Percentiles rank a stretch among this genome's conserved stretches.
These are phyloP conservation scores for Phtheirospermum japonicum DNA, from an alignment of 257 asterid genomes.

Conservation along the genomic window DNA sequence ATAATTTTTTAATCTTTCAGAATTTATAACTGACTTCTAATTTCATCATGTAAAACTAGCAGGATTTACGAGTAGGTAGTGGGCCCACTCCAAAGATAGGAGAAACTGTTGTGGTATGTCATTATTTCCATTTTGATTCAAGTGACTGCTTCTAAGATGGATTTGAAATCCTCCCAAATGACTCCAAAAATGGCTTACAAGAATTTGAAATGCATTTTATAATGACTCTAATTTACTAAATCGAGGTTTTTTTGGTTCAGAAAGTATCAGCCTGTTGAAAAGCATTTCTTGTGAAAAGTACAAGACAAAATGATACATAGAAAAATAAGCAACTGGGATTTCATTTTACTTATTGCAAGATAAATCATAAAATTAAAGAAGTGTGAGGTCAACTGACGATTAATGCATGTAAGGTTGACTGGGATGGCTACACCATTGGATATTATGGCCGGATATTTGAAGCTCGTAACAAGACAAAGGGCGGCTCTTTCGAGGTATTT, in stretches of 20 bases:
- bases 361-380: slow-evolving; percentile 2
- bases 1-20: slow-evolving; percentile 27
- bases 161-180: no score
- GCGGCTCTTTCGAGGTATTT: slow-evolving; percentile 91
- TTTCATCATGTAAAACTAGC: slow-evolving; percentile 34
- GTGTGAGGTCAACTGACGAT: slow-evolving; percentile 20
- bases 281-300: slow-evolving; percentile 3
- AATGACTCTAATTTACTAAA: neutral
- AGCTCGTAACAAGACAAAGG: slow-evolving; percentile 97
- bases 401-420: slow-evolving; percentile 64
- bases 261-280: neutral
- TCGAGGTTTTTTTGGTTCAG: neutral
- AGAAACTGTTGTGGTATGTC: slow-evolving; percentile 79
- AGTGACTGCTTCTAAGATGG: no score
- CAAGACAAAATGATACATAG: neutral
- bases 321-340: neutral
- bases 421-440: slow-evolving; percentile 99
- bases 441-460: slow-evolving; percentile 98
- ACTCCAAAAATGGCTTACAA: no score
- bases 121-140: slow-evolving; percentile 14
- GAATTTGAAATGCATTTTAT: no score
- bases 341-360: slow-evolving; percentile 16
- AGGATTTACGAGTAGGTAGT: slow-evolving; percentile 83
- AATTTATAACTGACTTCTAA: slow-evolving; percentile 23
- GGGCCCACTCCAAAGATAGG: slow-evolving; percentile 81